Percentiles rank a stretch among this genome's conserved stretches.
Evolutionary conservation across 225 moss, liverwort and hornwort species (phyloP).

Genomic region (Bryoerythrophyllum caledonicum): DNA sequence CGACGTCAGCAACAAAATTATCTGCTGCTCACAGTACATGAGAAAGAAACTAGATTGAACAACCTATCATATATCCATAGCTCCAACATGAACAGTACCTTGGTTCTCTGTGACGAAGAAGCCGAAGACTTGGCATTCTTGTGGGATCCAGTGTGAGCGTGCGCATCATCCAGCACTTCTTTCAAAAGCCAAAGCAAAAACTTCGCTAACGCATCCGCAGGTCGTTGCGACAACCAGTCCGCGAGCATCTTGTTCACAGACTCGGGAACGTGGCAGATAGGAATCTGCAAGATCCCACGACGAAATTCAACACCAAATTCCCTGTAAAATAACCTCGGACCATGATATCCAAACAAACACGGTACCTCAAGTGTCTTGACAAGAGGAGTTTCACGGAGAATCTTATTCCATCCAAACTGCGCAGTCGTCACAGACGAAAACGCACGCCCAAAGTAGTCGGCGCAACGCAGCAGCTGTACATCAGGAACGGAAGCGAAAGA

Average conservation of each 20-base stretch:
- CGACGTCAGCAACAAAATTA: background rate
- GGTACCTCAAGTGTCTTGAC: conserved; percentile 74
- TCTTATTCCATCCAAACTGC: conserved; percentile 89
- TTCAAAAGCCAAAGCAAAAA: conserved; percentile 82
- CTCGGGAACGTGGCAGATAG: conserved; percentile 75
- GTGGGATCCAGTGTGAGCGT: conserved; percentile 42
- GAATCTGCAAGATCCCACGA: conserved; percentile 53
- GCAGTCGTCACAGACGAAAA: conserved; percentile 75
- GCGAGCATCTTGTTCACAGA: conserved; percentile 61
- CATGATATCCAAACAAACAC: background rate
- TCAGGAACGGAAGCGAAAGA: conserved; percentile 78
- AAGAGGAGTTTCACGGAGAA: conserved; percentile 76
- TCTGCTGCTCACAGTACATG: background rate
- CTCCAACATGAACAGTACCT: conserved; percentile 37
- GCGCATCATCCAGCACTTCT: conserved; percentile 65
- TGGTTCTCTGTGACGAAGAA: conserved; percentile 59
- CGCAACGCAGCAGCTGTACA: conserved; percentile 86
- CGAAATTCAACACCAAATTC: background rate
- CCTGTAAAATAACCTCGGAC: background rate
- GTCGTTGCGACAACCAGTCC: conserved; percentile 78
- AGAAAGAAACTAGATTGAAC: background rate
- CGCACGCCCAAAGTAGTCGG: conserved; percentile 84
- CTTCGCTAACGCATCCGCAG: conserved; percentile 75
- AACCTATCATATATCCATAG: background rate
- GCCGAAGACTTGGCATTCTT: conserved; percentile 50